A percentile compares a stretch with the other conserved stretches of the same genome.
phyloP scores from a whole-genome alignment of 2,329 filamentous ascomycete species.

The Colletotrichum sp. region DNA sequence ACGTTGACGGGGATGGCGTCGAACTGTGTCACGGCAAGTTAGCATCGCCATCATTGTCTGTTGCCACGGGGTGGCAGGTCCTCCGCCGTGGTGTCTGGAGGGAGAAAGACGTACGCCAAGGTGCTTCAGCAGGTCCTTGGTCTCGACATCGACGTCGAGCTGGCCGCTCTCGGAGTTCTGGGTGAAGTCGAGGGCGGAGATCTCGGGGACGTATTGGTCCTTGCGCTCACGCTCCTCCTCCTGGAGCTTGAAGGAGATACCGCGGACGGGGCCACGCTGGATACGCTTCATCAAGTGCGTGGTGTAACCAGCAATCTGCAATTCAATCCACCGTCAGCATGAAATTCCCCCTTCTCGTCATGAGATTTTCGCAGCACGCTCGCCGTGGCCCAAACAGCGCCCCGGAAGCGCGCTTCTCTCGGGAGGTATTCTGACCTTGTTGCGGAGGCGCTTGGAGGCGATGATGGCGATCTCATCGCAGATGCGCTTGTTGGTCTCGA shows the following conservation, averaged over 20 bases:
- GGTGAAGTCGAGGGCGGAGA: constrained; percentile 97
- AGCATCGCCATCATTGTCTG: constrained; percentile 22
- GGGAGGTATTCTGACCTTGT: constrained; percentile 76
- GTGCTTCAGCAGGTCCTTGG: constrained; percentile 98
- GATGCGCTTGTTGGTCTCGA: constrained; percentile 99
- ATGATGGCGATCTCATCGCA: constrained; percentile 99
- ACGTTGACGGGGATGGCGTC: constrained; percentile 98
- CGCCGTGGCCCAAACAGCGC: not conserved
- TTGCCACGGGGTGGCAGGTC: not conserved
- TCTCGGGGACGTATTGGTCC: constrained; percentile 99
- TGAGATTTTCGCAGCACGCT: not conserved
- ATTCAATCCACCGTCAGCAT: constrained; percentile 2
- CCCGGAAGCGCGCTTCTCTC: not conserved
- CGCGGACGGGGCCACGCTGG: constrained; percentile 97
- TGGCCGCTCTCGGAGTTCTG: constrained; percentile 92
- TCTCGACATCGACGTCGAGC: constrained; percentile 95
- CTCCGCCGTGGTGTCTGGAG: not conserved
- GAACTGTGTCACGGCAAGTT: constrained; percentile 67
- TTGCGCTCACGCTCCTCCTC: constrained; percentile 99
- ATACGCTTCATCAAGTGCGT: constrained; percentile 99
- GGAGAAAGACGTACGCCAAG: constrained; percentile 80
- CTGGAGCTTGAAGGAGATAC: constrained; percentile 99
- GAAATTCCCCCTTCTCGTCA: not conserved
- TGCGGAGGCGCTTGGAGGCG: constrained; percentile 97
- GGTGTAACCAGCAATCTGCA: constrained; percentile 94